Base-by-base conservation (phyloP, 768 basidiomycete genomes). In the Leucocoprinus birnbaumii region DNA sequence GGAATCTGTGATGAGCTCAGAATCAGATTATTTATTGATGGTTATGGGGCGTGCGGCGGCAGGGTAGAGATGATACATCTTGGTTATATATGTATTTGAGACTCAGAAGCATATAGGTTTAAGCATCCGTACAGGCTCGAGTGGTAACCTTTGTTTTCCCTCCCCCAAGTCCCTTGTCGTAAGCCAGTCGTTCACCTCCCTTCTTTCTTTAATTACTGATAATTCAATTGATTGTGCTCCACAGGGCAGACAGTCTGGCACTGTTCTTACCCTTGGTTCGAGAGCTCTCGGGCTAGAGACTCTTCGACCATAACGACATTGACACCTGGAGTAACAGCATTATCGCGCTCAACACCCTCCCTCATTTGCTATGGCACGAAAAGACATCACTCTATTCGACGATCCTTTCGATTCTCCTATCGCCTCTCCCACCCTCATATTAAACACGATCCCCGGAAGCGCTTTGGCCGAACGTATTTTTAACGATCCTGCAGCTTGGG, bases 401-500 rank as follows among this genome's bases (percentile, higher is more conserved):
- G n/a, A 41, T 16, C 50, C 35, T 10, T 41, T 25, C 50, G 38
- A 51, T 37, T 27, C 50, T 13, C 50, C 50, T 19, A 51, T 51
- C 16, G 25, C 22, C 16, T 51, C 49, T 5, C 49, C 49, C 22
- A 51, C 38, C 26, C 3, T 8, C 10, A 18, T 26, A 0, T 26
- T 42, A 1, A 26, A 34, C 24, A 27, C 2, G 5, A 25, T 70
- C 18, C 73, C 73, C 18, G 68, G 68, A n/a, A 73, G 68, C 50
- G 73, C 73, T 10, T 63, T 75, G 25, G 74, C 73, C 51, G 74
- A 75, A 59, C 68, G 63, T 48, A 77, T 75, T 46, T 74, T 75
- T 61, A 75, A 75, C 46, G 73, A 74, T 55, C 75, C 75, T 3
- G 55, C 70, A n/a, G 71, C 75, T 27, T 77, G 74, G 75, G 68